These are phyloP conservation scores for Fusarium torulosum DNA, from an alignment of 2,329 filamentous ascomycete species.

Conservation along the genomic window DNA sequence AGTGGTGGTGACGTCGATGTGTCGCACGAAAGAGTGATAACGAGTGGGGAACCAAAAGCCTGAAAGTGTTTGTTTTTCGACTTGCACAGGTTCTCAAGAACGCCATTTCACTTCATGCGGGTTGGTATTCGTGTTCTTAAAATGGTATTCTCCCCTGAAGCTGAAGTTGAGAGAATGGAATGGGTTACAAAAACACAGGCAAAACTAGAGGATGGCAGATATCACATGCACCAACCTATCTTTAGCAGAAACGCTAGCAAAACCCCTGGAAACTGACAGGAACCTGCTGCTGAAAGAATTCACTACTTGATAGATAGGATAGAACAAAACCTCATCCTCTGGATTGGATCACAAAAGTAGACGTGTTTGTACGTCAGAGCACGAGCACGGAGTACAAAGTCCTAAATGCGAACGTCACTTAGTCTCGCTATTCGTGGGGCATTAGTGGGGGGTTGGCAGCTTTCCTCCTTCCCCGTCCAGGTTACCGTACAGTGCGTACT, in stretches of 20 bases:
- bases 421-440: conserved; percentile 35
- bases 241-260: not conserved
- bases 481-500: conserved; percentile 35
- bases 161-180: not conserved
- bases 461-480: conserved; percentile 31
- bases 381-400: conserved; percentile 39
- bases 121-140: conserved; percentile 11
- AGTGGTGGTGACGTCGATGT: conserved; percentile 34
- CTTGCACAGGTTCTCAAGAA: conserved; percentile 10
- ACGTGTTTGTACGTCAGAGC: conserved; percentile 34
- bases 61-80: conserved; percentile 9
- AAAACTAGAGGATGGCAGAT: not conserved
- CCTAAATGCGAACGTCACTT: conserved; percentile 16
- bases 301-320: not conserved
- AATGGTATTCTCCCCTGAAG: not conserved
- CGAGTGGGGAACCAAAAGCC: conserved; percentile 15
- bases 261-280: not conserved
- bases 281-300: not conserved
- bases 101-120: conserved; percentile 4
- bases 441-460: conserved; percentile 30
- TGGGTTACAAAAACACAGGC: not conserved
- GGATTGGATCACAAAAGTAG: conserved; percentile 12
- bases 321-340: conserved; percentile 3
- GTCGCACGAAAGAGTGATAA: conserved; percentile 27
- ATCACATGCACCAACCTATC: not conserved